phyloP scores from a whole-genome alignment of 441 rosid genomes.

The Pelargonium hybrid region DNA sequence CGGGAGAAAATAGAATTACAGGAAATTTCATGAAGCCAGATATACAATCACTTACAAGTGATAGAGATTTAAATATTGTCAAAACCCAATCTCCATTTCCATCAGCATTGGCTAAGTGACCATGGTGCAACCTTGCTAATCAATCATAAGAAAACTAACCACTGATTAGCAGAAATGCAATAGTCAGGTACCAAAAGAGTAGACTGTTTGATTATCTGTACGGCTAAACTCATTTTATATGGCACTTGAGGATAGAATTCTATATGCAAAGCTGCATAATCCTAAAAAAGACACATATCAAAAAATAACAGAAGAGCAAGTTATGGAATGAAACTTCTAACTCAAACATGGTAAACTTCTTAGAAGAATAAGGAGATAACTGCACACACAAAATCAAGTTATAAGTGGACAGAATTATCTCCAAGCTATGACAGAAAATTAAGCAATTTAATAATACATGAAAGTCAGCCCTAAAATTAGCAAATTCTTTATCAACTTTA shows the following conservation, averaged over 20 bases:
- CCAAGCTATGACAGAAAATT: background rate
- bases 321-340: background rate
- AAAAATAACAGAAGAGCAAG: background rate
- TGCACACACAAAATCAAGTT: background rate
- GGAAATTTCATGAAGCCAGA: conserved; percentile 9
- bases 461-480: too few relatives aligned
- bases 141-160: conserved; percentile 14
- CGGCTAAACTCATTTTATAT: background rate
- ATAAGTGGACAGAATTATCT: background rate
- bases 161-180: conserved; percentile 9
- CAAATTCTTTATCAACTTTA: too few relatives aligned
- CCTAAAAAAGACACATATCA: background rate
- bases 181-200: background rate
- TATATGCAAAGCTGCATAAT: background rate
- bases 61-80: conserved; percentile 75
- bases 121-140: conserved; percentile 86
- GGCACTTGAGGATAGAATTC: background rate
- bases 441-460: background rate
- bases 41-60: conserved; percentile 55
- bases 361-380: too few relatives aligned
- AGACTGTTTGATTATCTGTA: background rate
- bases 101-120: conserved; percentile 80
- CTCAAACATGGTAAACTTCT: background rate
- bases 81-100: conserved; percentile 99
- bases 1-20: background rate